Conservation (phyloP, 441 rosid species). For the Codiaeum variegatum region DNA sequence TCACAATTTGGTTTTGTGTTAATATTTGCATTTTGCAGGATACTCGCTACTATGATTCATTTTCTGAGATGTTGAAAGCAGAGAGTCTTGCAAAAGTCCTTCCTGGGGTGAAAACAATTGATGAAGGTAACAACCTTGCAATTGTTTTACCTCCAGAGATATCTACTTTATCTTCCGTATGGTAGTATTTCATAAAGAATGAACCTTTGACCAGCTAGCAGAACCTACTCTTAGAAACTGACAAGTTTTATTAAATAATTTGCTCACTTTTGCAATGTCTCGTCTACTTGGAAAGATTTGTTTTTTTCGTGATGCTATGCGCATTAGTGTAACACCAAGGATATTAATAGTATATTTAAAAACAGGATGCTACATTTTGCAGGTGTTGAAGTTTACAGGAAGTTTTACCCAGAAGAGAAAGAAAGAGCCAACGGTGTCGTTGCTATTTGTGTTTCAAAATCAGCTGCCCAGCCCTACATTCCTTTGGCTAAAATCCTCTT, state of each 20-base stretch:
- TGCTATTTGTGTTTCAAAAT: constrained; percentile 44
- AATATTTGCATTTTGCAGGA: constrained; percentile 34
- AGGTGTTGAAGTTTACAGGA: constrained; percentile 58
- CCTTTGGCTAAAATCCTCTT: constrained; percentile 44
- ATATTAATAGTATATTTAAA: not conserved
- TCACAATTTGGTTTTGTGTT: not conserved
- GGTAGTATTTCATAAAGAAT: too few relatives aligned
- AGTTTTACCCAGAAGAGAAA: constrained; percentile 60
- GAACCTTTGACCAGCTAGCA: too few relatives aligned
- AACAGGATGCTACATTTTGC: constrained; percentile 12
- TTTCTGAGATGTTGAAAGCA: constrained; percentile 54
- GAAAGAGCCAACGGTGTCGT: constrained; percentile 58
- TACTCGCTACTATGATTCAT: constrained; percentile 42
- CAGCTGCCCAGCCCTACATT: constrained; percentile 49
- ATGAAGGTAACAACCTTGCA: constrained; percentile 49
- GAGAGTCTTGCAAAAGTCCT: constrained; percentile 58
- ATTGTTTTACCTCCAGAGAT: too few relatives aligned
- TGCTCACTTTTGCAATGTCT: not conserved
- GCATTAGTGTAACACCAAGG: not conserved
- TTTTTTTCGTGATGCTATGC: not conserved
- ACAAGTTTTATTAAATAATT: not conserved
- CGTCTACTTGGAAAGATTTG: not conserved
- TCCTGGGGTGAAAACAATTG: constrained; percentile 50
- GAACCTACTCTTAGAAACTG: not conserved
- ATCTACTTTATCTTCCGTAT: too few relatives aligned